These are phyloP conservation scores for Dispira parvispora DNA, from an alignment of 192 early-diverging fungal genomes.

Conservation along the genomic window DNA sequence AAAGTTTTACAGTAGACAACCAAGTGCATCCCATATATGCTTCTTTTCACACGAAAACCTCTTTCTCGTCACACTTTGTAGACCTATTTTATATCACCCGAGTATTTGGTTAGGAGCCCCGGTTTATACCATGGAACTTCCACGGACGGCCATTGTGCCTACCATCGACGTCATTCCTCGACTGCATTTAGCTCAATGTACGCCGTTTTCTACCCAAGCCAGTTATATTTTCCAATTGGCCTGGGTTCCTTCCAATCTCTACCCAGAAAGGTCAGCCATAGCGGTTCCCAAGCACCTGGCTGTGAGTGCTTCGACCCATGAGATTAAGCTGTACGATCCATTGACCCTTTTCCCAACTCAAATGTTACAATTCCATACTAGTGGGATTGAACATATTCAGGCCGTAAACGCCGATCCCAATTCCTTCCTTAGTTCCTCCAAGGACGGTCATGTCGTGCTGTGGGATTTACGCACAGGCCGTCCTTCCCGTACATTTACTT, in stretches of 20 bases:
- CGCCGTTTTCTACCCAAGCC: no score
- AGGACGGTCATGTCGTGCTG: conserved; percentile 38
- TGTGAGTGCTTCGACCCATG: conserved; percentile 35
- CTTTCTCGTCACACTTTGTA: no score
- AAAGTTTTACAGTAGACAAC: no score
- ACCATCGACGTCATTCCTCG: no score
- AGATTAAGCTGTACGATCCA: conserved; percentile 47
- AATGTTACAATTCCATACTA: conserved; percentile 33
- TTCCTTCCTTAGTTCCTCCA: conserved; percentile 37
- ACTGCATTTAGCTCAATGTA: no score
- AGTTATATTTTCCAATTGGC: background rate
- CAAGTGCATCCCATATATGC: no score
- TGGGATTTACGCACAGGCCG: conserved; percentile 46
- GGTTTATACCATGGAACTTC: no score
- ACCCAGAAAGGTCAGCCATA: background rate
- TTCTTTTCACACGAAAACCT: no score
- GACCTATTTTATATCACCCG: no score
- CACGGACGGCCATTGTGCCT: no score
- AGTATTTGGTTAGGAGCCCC: no score
- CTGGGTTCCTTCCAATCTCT: background rate
- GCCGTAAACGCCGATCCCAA: conserved; percentile 24
- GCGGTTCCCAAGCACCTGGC: conserved; percentile 9
- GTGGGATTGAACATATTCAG: conserved; percentile 45
- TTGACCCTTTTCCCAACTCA: conserved; percentile 25
- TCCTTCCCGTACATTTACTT: conserved; percentile 9